Evolutionary conservation across 2,329 filamentous ascomycete genomes (phyloP), one percentile per base, ranked within the genome.

Genomic region (Tolypocladium album): DNA sequence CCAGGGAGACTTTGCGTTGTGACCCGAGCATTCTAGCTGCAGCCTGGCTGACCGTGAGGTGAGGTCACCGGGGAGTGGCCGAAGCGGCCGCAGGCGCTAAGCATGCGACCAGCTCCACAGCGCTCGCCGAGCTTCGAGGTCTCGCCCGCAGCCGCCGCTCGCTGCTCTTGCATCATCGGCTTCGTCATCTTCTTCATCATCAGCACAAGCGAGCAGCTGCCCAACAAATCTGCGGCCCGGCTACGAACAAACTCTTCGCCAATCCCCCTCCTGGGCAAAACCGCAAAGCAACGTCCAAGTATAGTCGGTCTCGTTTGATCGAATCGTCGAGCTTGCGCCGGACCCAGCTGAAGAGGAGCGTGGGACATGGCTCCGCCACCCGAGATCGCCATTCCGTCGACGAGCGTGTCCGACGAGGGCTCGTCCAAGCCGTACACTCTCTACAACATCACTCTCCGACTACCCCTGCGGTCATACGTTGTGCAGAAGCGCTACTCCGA

Each of bases 401-500:
- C 85, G 56, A 85, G 82, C 63, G 73, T 83, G 61, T 78, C 80
- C 58, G 76, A 80, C 61, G 78, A 79, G 64, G 71, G 68, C 62
- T 68, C 72, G 6, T 77, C 80, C 63, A 90, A 90, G 68, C 81
- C 87, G 0, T 91, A 85, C 72, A 92, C 89, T 0, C 81, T 88
- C 64, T 93, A 92, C 78, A 89, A 90, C 72, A 87, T 92, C 72
- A 86, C 85, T 27, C 79, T 94, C 61, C 86, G 88, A 57, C 85
- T 92, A 1, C 89, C 90, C 0, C 81, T 93, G 17, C 85, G 88
- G 56, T 88, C 88, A 5, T 89, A 88, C 67, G 87, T 88, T 64
- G 79, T 92, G 6, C 85, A 87, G 68, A 93, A 92, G 74, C 88
- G 90, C 67, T 95, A 93, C 78, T 90, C 87, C 58, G 90, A 94